phyloP scores from a whole-genome alignment of 2,329 filamentous ascomycete genomes.

The Botrytis porri region DNA sequence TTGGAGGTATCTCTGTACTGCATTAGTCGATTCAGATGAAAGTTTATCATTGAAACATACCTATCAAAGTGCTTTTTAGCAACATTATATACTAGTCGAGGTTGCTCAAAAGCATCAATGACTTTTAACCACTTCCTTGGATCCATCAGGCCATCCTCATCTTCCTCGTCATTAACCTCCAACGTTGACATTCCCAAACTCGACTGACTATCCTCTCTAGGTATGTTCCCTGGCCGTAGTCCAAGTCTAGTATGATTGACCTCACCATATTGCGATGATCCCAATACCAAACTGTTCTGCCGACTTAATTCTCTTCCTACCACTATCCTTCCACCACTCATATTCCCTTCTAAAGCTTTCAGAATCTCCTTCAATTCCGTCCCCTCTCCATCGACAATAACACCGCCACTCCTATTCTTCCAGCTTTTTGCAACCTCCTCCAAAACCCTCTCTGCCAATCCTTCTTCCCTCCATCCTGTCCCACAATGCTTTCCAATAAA shows the following conservation, averaged over 20 bases:
- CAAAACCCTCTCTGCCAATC: slow-evolving; percentile 84
- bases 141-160: slow-evolving; percentile 58
- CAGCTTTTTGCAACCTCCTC: slow-evolving; percentile 89
- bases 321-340: slow-evolving; percentile 76
- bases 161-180: slow-evolving; percentile 53
- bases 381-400: slow-evolving; percentile 83
- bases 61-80: slow-evolving; percentile 88
- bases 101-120: slow-evolving; percentile 81
- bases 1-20: slow-evolving; percentile 54
- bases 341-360: slow-evolving; percentile 78
- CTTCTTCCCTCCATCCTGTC: slow-evolving; percentile 93
- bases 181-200: slow-evolving; percentile 62
- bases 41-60: slow-evolving; percentile 45
- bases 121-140: slow-evolving; percentile 81
- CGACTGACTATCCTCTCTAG: slow-evolving; percentile 59
- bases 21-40: slow-evolving; percentile 20
- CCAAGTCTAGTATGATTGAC: slow-evolving; percentile 55
- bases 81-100: slow-evolving; percentile 71
- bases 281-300: slow-evolving; percentile 63
- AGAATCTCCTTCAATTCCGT: slow-evolving; percentile 78
- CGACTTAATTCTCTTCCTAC: slow-evolving; percentile 54
- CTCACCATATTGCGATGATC: slow-evolving; percentile 51
- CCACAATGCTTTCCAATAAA: slow-evolving; percentile 95
- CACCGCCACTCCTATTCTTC: slow-evolving; percentile 85
- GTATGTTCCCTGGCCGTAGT: slow-evolving; percentile 47